phyloP scores from a whole-genome alignment of 1,139 yeast genomes.

The Saccharomycopsis phalli region DNA sequence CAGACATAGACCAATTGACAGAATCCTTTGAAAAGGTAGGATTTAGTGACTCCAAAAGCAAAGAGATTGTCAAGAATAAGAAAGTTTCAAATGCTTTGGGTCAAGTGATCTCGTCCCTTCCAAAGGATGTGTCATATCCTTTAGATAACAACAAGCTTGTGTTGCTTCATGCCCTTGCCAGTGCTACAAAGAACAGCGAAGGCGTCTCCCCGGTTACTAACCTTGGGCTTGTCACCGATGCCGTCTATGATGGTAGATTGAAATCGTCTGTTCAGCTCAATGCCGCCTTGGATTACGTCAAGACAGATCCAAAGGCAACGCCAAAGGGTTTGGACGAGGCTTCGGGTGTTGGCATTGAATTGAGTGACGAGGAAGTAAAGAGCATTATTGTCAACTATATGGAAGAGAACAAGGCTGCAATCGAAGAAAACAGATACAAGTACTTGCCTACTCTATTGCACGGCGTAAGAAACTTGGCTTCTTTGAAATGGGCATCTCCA shows the following conservation, averaged over 20 bases:
- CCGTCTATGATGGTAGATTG: conserved; percentile 55
- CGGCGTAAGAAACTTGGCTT: conserved; percentile 61
- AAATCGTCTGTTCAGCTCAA: conserved; percentile 64
- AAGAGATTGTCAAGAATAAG: conserved; percentile 74
- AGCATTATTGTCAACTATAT: conserved; percentile 52
- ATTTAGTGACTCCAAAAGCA: conserved; percentile 57
- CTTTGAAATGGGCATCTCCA: conserved; percentile 89
- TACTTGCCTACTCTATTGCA: conserved; percentile 70
- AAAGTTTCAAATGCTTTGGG: conserved; percentile 68
- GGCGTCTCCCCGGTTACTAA: conserved; percentile 29
- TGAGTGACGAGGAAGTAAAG: conserved; percentile 58
- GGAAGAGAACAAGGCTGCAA: conserved; percentile 44
- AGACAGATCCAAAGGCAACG: conserved; percentile 36
- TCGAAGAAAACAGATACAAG: conserved; percentile 66
- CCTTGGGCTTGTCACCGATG: conserved; percentile 46
- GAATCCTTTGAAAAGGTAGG: conserved; percentile 53
- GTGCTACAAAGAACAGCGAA: conserved; percentile 43
- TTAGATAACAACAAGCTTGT: conserved; percentile 46
- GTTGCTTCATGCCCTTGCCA: conserved; percentile 70
- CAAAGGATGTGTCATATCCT: conserved; percentile 30
- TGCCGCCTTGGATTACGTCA: conserved; percentile 72
- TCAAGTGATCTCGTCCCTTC: conserved; percentile 36
- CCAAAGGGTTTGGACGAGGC: conserved; percentile 44
- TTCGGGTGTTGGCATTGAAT: conserved; percentile 76
- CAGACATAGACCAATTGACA: conserved; percentile 35